phyloP scores from a whole-genome alignment of 176 grass and related monocot species.

The Bromus sterilis region DNA sequence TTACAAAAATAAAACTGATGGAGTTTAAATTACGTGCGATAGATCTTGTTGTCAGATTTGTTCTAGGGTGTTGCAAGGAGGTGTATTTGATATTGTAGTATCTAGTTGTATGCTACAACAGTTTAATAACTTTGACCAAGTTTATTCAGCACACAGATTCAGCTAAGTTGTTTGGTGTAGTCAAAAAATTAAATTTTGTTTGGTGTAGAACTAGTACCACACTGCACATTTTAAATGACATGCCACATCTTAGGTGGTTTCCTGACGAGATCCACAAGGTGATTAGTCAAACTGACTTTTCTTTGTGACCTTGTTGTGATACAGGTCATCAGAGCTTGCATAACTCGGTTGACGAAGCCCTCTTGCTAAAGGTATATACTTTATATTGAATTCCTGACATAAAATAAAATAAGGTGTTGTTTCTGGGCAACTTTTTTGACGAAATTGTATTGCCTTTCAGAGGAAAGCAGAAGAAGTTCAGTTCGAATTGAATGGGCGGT shows the following conservation, averaged over 20 bases:
- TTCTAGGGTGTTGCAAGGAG: background rate
- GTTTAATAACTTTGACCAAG: background rate
- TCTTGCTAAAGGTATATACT: conserved; percentile 55
- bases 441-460: conserved; percentile 32
- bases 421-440: conserved; percentile 21
- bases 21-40: background rate
- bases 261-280: background rate
- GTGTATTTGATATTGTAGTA: background rate
- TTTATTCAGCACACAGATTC: background rate
- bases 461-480: conserved; percentile 71
- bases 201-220: background rate
- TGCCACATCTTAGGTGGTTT: background rate
- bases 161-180: background rate
- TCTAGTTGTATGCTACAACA: background rate
- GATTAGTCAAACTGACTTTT: conserved; percentile 9
- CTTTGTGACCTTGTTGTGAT: conserved; percentile 3
- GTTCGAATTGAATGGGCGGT: conserved; percentile 52
- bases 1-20: background rate
- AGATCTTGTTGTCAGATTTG: background rate
- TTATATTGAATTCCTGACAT: background rate
- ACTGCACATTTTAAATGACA: background rate
- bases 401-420: background rate
- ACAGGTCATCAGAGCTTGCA: conserved; percentile 52
- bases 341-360: conserved; percentile 52
- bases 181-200: too few relatives aligned